Percentiles rank a stretch among this genome's conserved stretches.
phyloP scores from a whole-genome alignment of 2,329 filamentous ascomycete genomes.

The Cladosporium sp. region DNA sequence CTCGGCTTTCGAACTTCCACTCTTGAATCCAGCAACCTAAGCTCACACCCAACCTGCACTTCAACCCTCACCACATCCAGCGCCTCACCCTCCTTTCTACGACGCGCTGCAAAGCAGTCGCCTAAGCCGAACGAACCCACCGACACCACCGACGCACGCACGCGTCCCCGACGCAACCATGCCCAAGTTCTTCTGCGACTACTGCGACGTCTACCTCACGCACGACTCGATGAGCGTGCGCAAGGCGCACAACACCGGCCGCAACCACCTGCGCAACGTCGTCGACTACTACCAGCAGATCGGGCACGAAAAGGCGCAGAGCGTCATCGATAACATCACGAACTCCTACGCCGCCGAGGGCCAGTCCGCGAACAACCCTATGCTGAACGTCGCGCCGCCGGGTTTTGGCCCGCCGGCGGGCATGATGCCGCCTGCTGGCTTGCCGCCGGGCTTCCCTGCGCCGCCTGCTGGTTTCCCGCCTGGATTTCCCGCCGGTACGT shows the following conservation, averaged over 20 bases:
- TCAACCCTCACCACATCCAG: not conserved
- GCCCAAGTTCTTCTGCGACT: constrained; percentile 59
- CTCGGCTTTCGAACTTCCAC: not conserved
- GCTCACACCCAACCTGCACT: not conserved
- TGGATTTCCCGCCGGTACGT: constrained; percentile 11
- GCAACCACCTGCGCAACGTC: constrained; percentile 95
- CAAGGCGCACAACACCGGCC: constrained; percentile 93
- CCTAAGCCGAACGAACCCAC: not conserved
- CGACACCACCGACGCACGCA: not conserved
- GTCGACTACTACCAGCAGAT: constrained; percentile 99
- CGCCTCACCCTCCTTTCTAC: not conserved
- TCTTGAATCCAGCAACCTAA: not conserved
- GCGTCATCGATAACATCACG: constrained; percentile 96
- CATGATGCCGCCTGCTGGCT: constrained; percentile 36
- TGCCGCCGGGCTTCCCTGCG: constrained; percentile 18
- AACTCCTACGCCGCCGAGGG: constrained; percentile 92
- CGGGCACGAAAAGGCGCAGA: constrained; percentile 96
- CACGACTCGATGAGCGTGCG: constrained; percentile 99
- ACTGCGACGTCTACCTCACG: constrained; percentile 99
- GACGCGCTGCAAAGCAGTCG: constrained; percentile 1
- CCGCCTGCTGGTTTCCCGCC: constrained; percentile 7
- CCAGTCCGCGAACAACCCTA: constrained; percentile 77
- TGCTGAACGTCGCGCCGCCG: constrained; percentile 47
- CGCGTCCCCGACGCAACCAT: constrained; percentile 16
- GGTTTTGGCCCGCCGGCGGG: constrained; percentile 33